These are phyloP conservation scores for Arthrobotrys pseudoclavata DNA, from an alignment of 2,329 filamentous ascomycete genomes.

Conservation along the genomic window DNA sequence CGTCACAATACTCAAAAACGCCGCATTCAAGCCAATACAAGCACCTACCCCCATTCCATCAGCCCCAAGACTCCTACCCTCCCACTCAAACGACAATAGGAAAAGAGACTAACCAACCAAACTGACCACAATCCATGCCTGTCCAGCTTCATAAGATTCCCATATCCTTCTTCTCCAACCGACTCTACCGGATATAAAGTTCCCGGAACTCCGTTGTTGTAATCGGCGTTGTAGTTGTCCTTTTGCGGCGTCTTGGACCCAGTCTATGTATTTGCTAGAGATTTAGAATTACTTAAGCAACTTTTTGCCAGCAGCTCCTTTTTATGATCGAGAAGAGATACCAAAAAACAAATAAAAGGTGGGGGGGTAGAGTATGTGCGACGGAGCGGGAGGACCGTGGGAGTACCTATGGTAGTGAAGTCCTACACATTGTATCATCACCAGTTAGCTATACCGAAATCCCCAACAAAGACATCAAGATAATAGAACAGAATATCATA, in stretches of 20 bases:
- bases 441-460: slow-evolving; percentile 12
- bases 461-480: neutral
- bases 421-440: slow-evolving; percentile 71
- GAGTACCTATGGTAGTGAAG: slow-evolving; percentile 88
- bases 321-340: neutral
- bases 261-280: slow-evolving; percentile 73
- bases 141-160: slow-evolving; percentile 93
- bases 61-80: neutral
- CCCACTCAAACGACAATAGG: neutral
- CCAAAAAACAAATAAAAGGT: neutral
- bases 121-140: slow-evolving; percentile 97
- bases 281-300: slow-evolving; percentile 65
- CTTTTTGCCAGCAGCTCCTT: slow-evolving; percentile 51
- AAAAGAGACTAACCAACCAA: slow-evolving; percentile 74
- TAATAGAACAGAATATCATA: slow-evolving; percentile 65
- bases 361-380: slow-evolving; percentile 6
- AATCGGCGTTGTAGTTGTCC: slow-evolving; percentile 86
- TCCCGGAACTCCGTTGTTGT: slow-evolving; percentile 78
- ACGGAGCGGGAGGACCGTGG: slow-evolving; percentile 52
- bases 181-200: slow-evolving; percentile 77
- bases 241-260: slow-evolving; percentile 96
- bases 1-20: slow-evolving; percentile 92
- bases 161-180: slow-evolving; percentile 85
- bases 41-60: slow-evolving; percentile 69
- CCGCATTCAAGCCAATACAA: slow-evolving; percentile 94